Percentiles rank a stretch among this genome's conserved stretches.
Evolutionary conservation across 257 asterid genomes (phyloP).

Genomic region (Cynanchum wilfordii): DNA sequence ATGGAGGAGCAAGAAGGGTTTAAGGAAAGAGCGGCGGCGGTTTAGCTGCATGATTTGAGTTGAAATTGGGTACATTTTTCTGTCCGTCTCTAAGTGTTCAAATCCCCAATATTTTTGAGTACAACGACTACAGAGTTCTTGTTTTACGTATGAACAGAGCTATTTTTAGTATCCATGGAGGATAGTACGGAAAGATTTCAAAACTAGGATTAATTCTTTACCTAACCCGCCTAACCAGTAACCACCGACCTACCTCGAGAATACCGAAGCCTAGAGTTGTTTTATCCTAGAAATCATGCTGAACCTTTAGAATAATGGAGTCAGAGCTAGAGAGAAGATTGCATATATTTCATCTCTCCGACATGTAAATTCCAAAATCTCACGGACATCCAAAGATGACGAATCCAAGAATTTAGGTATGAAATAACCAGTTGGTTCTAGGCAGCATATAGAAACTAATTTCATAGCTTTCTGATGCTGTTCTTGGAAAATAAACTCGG

Average conservation of each 20-base stretch:
- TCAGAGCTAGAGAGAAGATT: background rate
- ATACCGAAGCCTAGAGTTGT: background rate
- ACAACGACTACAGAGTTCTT: background rate
- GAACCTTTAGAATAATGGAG: too few relatives aligned
- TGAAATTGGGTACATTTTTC: conserved; percentile 32
- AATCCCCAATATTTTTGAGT: background rate
- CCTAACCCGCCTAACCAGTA: background rate
- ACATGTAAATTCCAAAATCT: background rate
- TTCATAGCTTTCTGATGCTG: too few relatives aligned
- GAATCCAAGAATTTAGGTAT: background rate
- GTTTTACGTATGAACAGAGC: background rate
- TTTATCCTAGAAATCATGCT: background rate
- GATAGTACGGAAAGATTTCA: background rate
- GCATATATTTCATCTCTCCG: background rate
- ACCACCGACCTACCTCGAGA: background rate
- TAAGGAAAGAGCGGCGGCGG: conserved; percentile 23
- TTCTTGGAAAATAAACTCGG: too few relatives aligned
- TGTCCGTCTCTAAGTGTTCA: background rate
- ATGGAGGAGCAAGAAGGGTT: conserved; percentile 24
- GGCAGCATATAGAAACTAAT: too few relatives aligned
- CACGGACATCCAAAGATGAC: background rate
- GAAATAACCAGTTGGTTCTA: background rate
- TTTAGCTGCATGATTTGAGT: conserved; percentile 14
- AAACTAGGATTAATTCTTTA: background rate
- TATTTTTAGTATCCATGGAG: background rate